Evolutionary conservation across 1,284 basidiomycete species (phyloP), one percentile per base, ranked within the genome.

Genomic region (Kwoniella shivajii): DNA sequence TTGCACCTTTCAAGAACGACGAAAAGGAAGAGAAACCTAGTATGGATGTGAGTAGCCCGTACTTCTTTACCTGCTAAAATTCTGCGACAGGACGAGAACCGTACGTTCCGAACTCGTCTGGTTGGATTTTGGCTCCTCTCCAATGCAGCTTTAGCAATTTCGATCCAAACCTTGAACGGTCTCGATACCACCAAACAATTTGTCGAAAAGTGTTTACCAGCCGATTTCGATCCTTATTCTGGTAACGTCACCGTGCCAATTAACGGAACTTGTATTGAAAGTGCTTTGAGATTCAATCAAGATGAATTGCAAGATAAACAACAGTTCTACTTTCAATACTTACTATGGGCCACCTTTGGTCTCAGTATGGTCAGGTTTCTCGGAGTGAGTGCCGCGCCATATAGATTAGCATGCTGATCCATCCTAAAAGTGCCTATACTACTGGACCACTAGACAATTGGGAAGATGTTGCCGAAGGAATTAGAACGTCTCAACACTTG

Each of bases 81-180:
- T n/a, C 6, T 18, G 34, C 20, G 36, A n/a, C 48, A 80, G 78
- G 91, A 93, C 71, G 83, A 88, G 76, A 95, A 95, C 81, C 90
- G 88, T 79, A 94, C 92, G 1, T 96, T 95, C 88, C 86, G 92
- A 62, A 94, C 92, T 1, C 87, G 90, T 61, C 82, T 92, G 7
- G 90, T 94, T 6, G 85, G 88, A 2, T 81, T 84, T 56, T 95
- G 92, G 92, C 89, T 95, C 84, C 78, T 94, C 54, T 78, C 84
- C 10, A 95, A 95, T 71, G 89, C 88, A 20, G 82, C 77, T 3
- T 80, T 96, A 16, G 87, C 90, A 10, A 84, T 95, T 51, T 85
- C 88, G 16, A 90, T 96, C 59, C 85, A 89, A 75, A 92, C 88
- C 63, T 80, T 92, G 65, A 91, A 90, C 66, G 91, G 92, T 18